Conservation (phyloP, 2,329 filamentous ascomycete genomes). For the Cladosporium sp. region DNA sequence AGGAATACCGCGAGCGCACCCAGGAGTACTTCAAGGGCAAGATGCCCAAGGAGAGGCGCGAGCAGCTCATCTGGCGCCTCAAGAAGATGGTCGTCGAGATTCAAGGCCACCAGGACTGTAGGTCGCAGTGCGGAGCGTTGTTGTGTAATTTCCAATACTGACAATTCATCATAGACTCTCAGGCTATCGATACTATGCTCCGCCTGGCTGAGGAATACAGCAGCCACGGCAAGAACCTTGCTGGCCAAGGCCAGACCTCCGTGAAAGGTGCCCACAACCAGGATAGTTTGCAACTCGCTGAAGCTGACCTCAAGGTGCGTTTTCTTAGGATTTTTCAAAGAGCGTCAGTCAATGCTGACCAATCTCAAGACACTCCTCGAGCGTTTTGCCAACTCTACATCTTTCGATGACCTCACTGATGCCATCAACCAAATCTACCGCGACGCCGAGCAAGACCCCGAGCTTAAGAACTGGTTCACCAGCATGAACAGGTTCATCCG, state of each 20-base stretch:
- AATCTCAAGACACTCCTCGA: conserved; percentile 70
- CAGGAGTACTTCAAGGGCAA: conserved; percentile 77
- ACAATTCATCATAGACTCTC: conserved; percentile 52
- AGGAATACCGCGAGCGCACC: conserved; percentile 44
- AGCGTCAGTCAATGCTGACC: conserved; percentile 44
- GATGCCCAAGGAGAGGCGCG: conserved; percentile 85
- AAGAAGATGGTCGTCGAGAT: conserved; percentile 99
- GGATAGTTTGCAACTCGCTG: conserved; percentile 61
- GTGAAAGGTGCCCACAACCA: conserved; percentile 66
- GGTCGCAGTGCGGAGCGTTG: conserved; percentile 26
- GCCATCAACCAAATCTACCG: conserved; percentile 79
- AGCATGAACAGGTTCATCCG: conserved; percentile 70
- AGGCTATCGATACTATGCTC: conserved; percentile 84
- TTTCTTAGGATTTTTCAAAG: conserved; percentile 35
- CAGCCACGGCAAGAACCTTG: conserved; percentile 61
- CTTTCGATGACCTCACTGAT: conserved; percentile 76
- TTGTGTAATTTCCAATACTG: not conserved
- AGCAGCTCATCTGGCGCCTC: conserved; percentile 83
- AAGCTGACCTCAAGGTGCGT: conserved; percentile 69
- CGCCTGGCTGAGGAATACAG: conserved; percentile 79
- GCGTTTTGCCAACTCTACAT: conserved; percentile 92
- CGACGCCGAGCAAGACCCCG: conserved; percentile 78
- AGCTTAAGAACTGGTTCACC: conserved; percentile 87
- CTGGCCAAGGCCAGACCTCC: conserved; percentile 58
- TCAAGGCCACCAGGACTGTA: conserved; percentile 86